These are phyloP conservation scores for Zymoseptoria crescenta DNA, from an alignment of 2,329 filamentous ascomycete genomes.

Conservation along the genomic window DNA sequence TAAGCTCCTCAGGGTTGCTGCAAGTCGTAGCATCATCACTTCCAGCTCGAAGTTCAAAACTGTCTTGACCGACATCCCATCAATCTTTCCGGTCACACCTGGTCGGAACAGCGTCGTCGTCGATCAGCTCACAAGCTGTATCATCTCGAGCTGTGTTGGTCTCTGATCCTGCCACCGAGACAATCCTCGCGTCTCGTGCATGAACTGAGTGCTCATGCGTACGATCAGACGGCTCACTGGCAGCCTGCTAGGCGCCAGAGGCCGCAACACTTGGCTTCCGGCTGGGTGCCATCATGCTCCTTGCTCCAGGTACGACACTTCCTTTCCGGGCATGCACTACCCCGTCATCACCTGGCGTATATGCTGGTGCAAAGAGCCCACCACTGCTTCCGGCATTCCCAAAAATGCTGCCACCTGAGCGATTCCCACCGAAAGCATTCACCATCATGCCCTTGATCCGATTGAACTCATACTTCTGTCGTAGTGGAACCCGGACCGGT, in stretches of 20 bases:
- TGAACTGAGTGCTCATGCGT: neutral
- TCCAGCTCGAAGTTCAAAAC: neutral
- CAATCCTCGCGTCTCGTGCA: neutral
- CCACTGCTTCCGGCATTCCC: constrained; percentile 5
- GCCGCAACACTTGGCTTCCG: constrained; percentile 18
- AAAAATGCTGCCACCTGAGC: constrained; percentile 10
- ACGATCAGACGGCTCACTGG: neutral
- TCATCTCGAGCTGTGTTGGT: neutral
- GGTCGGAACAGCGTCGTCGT: neutral
- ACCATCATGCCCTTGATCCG: constrained; percentile 57
- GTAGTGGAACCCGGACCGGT: constrained; percentile 47
- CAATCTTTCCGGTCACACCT: neutral
- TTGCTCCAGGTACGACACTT: constrained; percentile 18
- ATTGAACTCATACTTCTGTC: constrained; percentile 51
- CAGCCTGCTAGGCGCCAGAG: constrained; percentile 8
- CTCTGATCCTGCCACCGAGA: neutral
- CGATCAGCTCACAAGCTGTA: neutral
- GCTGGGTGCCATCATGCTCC: constrained; percentile 21
- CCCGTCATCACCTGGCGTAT: constrained; percentile 14
- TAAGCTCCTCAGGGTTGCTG: neutral
- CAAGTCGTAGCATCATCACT: neutral
- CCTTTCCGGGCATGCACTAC: constrained; percentile 15
- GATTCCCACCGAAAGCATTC: constrained; percentile 46
- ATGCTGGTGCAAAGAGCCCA: constrained; percentile 10
- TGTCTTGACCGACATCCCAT: neutral